Conservation (phyloP, 2,329 filamentous ascomycete species). For the Paecilomyces dactylethromorphus region DNA sequence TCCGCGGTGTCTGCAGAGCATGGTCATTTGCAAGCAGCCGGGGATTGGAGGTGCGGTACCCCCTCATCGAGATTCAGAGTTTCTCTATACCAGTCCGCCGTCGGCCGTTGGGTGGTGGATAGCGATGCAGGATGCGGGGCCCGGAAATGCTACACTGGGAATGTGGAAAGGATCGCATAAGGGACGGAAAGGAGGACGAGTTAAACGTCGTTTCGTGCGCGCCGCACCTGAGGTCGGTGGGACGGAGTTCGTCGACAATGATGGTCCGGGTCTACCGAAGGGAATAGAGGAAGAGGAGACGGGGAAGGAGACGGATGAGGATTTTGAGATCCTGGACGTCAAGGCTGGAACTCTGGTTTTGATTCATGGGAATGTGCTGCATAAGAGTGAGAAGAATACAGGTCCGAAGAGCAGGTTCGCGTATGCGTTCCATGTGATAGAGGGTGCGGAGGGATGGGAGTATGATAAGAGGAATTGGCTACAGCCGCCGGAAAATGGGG, state of each 20-base stretch:
- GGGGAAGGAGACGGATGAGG: conserved; percentile 32
- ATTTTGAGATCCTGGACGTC: conserved; percentile 77
- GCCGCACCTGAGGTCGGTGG: conserved; percentile 48
- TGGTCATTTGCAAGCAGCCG: conserved; percentile 98
- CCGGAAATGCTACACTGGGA: conserved; percentile 79
- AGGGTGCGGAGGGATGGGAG: conserved; percentile 57
- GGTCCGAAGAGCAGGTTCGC: conserved; percentile 85
- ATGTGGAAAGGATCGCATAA: conserved; percentile 76
- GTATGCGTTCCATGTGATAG: conserved; percentile 96
- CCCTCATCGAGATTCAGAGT: conserved; percentile 86
- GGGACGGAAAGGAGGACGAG: conserved; percentile 52
- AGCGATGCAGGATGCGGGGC: conserved; percentile 84
- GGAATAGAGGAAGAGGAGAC: conserved; percentile 36
- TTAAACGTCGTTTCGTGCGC: conserved; percentile 66
- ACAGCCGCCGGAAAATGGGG: conserved; percentile 70
- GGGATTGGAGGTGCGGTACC: conserved; percentile 90
- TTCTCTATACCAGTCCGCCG: conserved; percentile 83
- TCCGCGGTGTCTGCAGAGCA: conserved; percentile 78
- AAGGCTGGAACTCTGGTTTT: conserved; percentile 85
- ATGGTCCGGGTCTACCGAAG: conserved; percentile 57
- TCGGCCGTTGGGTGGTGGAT: conserved; percentile 96
- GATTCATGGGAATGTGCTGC: conserved; percentile 91
- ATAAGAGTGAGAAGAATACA: conserved; percentile 91
- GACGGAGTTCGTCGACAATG: conserved; percentile 67
- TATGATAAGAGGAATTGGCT: conserved; percentile 93